Base-by-base conservation (phyloP, 768 basidiomycete species). In the Termitomyces titanicus region DNA sequence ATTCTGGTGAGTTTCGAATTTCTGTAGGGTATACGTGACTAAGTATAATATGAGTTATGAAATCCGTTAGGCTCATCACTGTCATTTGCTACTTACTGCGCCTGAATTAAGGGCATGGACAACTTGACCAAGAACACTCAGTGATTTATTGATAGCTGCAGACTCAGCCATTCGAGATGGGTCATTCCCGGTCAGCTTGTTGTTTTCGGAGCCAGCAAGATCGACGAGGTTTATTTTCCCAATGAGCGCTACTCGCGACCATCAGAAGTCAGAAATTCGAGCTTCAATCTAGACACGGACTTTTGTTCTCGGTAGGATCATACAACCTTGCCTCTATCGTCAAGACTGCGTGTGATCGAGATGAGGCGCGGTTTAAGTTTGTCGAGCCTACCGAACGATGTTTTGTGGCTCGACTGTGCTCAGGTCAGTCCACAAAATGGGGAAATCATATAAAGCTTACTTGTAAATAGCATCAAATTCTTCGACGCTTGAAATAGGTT, bases 171-270 rank as follows among this genome's bases (percentile, higher is more conserved):
- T 92, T 2, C 94, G 84, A n/a, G 81, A 84, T 1, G 84, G 74
- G 65, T 94, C 89, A 61, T 94, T 94, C 5, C 93, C 92, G 4
- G 94, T 94, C 25, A 89, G 76, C 77, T 91, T 94, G 68, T 94
- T 94, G 64, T 94, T 94, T 72, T 95, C 93, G 0, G 89, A 92
- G 25, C 93, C 93, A 17, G 93, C 93, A 25, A 95, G 79, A 71
- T 95, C 93, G 11, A 94, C 90, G 9, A 94, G 80, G 60, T 91
- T 91, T 53, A 94, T 86, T 67, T 88, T 91, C 10, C 91, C 92
- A 2, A 77, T 79, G 47, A 86, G 66, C 40, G 79, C 90, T 91
- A 57, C 22, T 15, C 27, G 13, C 22, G 27, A n/a, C 37, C 29
- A 34, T 53, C 37, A 48, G 18, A 29, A 42, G 49, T 31, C 45